Evolutionary conservation across 2,329 filamentous ascomycete species (phyloP).

Genomic region (Neonectria punicea): DNA sequence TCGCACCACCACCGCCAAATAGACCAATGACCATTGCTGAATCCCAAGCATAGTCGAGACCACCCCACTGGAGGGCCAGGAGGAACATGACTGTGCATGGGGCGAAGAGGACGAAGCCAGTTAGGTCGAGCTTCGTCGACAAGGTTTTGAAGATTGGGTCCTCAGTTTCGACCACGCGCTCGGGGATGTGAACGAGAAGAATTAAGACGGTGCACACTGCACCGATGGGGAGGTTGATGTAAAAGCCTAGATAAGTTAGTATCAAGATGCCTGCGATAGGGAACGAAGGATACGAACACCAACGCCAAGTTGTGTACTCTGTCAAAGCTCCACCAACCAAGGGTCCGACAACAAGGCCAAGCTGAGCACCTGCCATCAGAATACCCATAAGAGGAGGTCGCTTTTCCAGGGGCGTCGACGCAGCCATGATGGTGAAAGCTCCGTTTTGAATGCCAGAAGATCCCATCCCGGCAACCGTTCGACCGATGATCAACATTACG

Average conservation of each 20-base stretch:
- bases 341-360: constrained; percentile 60
- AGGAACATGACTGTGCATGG: constrained; percentile 60
- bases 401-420: constrained; percentile 42
- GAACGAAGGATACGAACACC: constrained; percentile 48
- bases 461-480: constrained; percentile 60
- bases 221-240: constrained; percentile 59
- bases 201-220: constrained; percentile 48
- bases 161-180: constrained; percentile 35
- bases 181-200: constrained; percentile 50
- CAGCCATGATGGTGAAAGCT: constrained; percentile 47
- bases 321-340: constrained; percentile 58
- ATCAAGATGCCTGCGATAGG: not conserved
- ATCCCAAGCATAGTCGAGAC: constrained; percentile 57
- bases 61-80: constrained; percentile 65
- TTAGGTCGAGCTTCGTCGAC: constrained; percentile 53
- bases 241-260: constrained; percentile 50
- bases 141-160: constrained; percentile 31
- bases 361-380: constrained; percentile 49
- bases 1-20: constrained; percentile 54
- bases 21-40: constrained; percentile 57
- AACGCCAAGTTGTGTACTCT: constrained; percentile 54
- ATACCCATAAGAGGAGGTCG: constrained; percentile 44
- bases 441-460: constrained; percentile 55
- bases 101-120: constrained; percentile 56
- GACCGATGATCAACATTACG: constrained; percentile 59